Percentiles rank a stretch among this genome's conserved stretches.
These are phyloP conservation scores for Populus simonii DNA, from an alignment of 345 rosid genomes.

Conservation along the genomic window DNA sequence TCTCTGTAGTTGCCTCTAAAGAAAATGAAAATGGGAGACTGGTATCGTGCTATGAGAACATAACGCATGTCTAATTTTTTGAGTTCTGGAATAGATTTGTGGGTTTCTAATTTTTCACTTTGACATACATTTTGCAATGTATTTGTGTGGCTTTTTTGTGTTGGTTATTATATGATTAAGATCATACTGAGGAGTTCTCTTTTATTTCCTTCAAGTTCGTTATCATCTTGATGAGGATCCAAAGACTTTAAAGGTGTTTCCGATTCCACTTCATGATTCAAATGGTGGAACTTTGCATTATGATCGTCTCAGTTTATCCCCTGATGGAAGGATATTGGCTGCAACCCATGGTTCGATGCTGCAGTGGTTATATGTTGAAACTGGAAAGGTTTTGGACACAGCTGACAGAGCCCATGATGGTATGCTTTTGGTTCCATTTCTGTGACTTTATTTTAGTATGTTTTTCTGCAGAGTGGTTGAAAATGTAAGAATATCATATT, in stretches of 20 bases:
- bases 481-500: background rate
- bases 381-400: constrained; percentile 77
- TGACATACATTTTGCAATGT: background rate
- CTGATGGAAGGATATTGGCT: constrained; percentile 85
- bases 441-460: background rate
- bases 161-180: background rate
- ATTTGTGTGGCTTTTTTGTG: background rate
- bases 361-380: constrained; percentile 86
- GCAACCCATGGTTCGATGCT: constrained; percentile 69
- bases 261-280: constrained; percentile 71
- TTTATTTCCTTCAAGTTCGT: constrained; percentile 52
- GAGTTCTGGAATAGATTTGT: background rate
- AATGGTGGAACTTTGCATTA: constrained; percentile 65
- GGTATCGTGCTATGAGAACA: too few species aligned
- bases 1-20: too few species aligned
- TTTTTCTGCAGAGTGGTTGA: background rate
- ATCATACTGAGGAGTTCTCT: constrained; percentile 11
- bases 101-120: background rate
- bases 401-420: constrained; percentile 93
- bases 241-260: constrained; percentile 80
- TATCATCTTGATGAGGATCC: constrained; percentile 99
- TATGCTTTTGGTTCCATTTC: constrained; percentile 17
- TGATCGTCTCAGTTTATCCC: constrained; percentile 76
- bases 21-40: too few species aligned
- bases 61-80: background rate